Base-by-base conservation (phyloP, 2,329 filamentous ascomycete genomes). In the Emmonsia crescens region DNA sequence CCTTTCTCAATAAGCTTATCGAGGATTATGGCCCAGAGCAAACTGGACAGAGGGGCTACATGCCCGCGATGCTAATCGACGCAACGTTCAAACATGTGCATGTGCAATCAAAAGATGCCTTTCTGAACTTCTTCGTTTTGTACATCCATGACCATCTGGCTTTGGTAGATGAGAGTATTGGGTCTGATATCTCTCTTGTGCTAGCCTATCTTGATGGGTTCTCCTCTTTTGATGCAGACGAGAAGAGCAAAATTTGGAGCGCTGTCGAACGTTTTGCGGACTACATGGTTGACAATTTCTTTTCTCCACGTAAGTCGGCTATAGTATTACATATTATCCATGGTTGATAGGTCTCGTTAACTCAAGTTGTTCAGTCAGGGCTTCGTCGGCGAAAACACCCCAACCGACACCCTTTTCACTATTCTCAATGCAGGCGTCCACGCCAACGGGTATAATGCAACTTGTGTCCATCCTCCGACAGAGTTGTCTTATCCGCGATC, bases 331-430 rank as follows among this genome's bases (percentile, higher is more conserved):
- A 31, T 51, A 51, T 31, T 2, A 31, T 31, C 36, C 12, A 51
- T 51, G 27, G 24, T 12, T 2, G 27, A 29, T 19, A 19, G 8
- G 6, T n/a, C 24, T 31, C 10, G 24, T 51, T 31, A 51, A 31
- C 48, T 51, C 48, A 51, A 19, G 12, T 5, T 31, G 16, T 14
- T 51, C 46, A 67, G 66, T 67, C 42, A 67, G 57, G 57, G 64
- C 64, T 44, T 64, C 62, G 33, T 60, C 59, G 29, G 59, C 14
- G 29, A 67, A 62, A 57, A 66, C 64, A 48, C 61, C 66, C 48
- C 66, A 66, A 56, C 63, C 63, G 16, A 66, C 64, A 42, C 65
- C 66, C 21, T 42, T 59, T 36, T 29, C 21, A 29, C 48, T 51
- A 9, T 51, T n/a, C 21, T 24, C 48, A 14, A 24, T 51, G 21